Percentiles rank a stretch among this genome's conserved stretches.
These are phyloP conservation scores for Starmerella vitae DNA, from an alignment of 805 yeast genomes.

Conservation along the genomic window DNA sequence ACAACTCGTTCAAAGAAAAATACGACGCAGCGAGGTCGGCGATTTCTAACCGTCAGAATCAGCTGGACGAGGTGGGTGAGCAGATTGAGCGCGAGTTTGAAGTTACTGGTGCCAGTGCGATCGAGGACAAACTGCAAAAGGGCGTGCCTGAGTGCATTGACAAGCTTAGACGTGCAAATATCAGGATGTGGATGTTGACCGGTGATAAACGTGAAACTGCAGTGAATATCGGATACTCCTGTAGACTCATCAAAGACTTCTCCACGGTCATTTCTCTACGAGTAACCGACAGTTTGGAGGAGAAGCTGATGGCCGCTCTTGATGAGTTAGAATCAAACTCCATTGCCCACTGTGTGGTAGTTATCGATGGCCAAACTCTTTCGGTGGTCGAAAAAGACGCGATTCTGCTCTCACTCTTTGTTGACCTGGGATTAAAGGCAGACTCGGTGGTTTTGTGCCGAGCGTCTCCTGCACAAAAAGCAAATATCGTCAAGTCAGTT, in stretches of 20 bases:
- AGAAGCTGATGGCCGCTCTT: slow-evolving; percentile 60
- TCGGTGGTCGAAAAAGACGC: slow-evolving; percentile 58
- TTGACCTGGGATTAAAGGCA: slow-evolving; percentile 72
- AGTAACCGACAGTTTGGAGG: slow-evolving; percentile 43
- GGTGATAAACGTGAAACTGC: slow-evolving; percentile 99
- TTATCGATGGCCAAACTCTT: slow-evolving; percentile 86
- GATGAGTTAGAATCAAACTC: slow-evolving; percentile 57
- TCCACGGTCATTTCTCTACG: slow-evolving; percentile 69
- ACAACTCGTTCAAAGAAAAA: slow-evolving; percentile 49
- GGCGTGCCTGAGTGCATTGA: slow-evolving; percentile 98
- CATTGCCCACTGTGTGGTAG: slow-evolving; percentile 89
- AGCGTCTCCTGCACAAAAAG: slow-evolving; percentile 95
- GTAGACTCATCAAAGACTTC: slow-evolving; percentile 82
- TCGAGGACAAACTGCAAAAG: slow-evolving; percentile 93
- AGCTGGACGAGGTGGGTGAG: slow-evolving; percentile 62
- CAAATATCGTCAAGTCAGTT: slow-evolving; percentile 72
- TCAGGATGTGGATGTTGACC: slow-evolving; percentile 92
- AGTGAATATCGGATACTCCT: slow-evolving; percentile 89
- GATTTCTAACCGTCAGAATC: slow-evolving; percentile 46
- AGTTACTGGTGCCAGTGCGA: slow-evolving; percentile 92
- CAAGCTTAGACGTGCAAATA: slow-evolving; percentile 90
- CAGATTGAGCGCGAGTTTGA: slow-evolving; percentile 66
- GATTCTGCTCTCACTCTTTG: slow-evolving; percentile 56
- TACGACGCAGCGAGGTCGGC: slow-evolving; percentile 70
- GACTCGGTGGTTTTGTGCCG: slow-evolving; percentile 92